Base-by-base conservation (phyloP, 1,284 basidiomycete species). In the Bjerkandera adusta region DNA sequence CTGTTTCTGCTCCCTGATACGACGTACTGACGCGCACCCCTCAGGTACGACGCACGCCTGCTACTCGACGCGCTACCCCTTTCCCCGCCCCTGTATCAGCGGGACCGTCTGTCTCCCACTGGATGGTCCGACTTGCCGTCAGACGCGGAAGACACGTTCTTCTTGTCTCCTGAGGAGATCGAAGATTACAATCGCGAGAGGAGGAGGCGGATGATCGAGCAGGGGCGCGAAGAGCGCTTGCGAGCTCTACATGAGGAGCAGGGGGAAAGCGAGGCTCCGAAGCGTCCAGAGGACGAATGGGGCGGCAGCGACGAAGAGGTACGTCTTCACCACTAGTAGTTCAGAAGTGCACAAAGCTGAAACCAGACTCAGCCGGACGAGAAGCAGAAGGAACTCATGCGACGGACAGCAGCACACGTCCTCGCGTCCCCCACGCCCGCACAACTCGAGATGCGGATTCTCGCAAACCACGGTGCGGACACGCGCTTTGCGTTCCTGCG, bases 81-180 rank as follows among this genome's bases (percentile, higher is more conserved):
- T 4, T 21, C 48, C 5, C 25, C 51, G 22, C 6, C 27, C 51
- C 50, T 34, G 30, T 41, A 38, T 13, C 30, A 47, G 5, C 13
- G 49, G 3, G 27, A 43, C 15, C 45, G 62, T 1, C 56, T 50
- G 48, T 82, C 81, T 0, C 78, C 83, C 5, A 69, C 72, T 2
- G 87, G 85, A 24, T 92, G 88, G 84, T 85, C 85, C 0, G 85
- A 89, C 58, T 72, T 92, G 0, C 83, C 90, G 3, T 92, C 89
- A 0, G 91, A 93, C 58, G 62, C 77, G 1, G 90, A 92, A 67
- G 89, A 92, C 53, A 83, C 77, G 0, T 93, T 90, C 64, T 86
- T 87, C 65, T 74, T 92, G 50, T 74, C 79, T 0, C 74, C 77
- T 0, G 69, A 74, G 15, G 89, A 92, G 57, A 69, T 73, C 3